Conservation (phyloP, 208 protist genomes). For the Phytomonas francai region DNA sequence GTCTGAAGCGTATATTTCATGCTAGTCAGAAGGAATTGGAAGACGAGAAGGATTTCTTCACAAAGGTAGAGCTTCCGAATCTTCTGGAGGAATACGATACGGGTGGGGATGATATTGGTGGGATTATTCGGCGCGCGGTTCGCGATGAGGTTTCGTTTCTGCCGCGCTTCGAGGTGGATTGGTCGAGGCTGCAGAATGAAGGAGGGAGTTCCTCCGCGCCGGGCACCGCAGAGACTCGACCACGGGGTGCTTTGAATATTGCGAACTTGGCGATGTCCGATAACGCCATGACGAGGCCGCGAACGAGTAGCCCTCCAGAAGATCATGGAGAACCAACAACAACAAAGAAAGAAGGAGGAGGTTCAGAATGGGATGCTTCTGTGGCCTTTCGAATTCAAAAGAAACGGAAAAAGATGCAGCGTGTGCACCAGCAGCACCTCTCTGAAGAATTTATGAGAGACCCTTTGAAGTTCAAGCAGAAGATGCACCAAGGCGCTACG, state of each 20-base stretch:
- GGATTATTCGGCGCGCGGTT: slow-evolving; percentile 13
- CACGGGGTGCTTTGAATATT: neutral
- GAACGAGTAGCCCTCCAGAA: neutral
- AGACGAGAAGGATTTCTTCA: slow-evolving; percentile 45
- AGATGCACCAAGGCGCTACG: slow-evolving; percentile 12
- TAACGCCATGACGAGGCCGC: neutral
- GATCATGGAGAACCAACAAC: neutral
- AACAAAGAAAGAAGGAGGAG: slow-evolving; percentile 3
- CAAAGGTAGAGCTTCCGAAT: slow-evolving; percentile 36
- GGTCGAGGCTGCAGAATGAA: neutral
- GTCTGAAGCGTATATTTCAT: slow-evolving; percentile 48
- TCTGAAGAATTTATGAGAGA: slow-evolving; percentile 60
- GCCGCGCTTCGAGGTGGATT: neutral
- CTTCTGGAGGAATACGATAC: slow-evolving; percentile 13
- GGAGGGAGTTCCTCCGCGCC: neutral
- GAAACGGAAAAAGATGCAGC: slow-evolving; percentile 63
- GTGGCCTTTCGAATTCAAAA: slow-evolving; percentile 55
- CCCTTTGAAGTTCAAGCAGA: slow-evolving; percentile 53
- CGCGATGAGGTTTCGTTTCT: neutral
- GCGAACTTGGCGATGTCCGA: neutral
- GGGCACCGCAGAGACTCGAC: neutral
- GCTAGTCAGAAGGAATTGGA: slow-evolving; percentile 7
- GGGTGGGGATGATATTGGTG: slow-evolving; percentile 16
- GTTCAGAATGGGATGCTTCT: slow-evolving; percentile 37
- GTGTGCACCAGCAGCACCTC: slow-evolving; percentile 38